phyloP scores from a whole-genome alignment of 2,329 filamentous ascomycete genomes.

The Penicillium sp. region DNA sequence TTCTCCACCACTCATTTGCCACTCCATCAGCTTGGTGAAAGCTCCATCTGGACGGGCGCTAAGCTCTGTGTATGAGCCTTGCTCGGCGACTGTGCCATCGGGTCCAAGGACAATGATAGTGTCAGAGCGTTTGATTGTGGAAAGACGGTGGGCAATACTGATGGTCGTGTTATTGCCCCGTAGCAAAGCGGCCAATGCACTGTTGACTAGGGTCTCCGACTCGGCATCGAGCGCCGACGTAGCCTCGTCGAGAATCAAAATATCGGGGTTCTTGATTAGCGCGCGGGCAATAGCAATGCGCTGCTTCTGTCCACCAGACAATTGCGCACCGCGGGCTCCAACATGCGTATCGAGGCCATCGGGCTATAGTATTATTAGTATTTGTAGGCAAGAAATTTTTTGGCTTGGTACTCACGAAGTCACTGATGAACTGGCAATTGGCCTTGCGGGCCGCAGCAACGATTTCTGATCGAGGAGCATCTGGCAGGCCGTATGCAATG shows the following conservation, averaged over 20 bases:
- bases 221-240: slow-evolving; percentile 95
- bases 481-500: slow-evolving; percentile 85
- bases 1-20: slow-evolving; percentile 91
- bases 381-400: not conserved
- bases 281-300: slow-evolving; percentile 95
- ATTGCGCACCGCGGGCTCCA: slow-evolving; percentile 85
- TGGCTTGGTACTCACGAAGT: slow-evolving; percentile 63
- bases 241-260: slow-evolving; percentile 93
- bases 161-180: slow-evolving; percentile 92
- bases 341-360: slow-evolving; percentile 94
- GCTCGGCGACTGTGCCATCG: slow-evolving; percentile 87
- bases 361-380: slow-evolving; percentile 53
- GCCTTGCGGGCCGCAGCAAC: slow-evolving; percentile 83
- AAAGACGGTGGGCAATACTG: slow-evolving; percentile 92
- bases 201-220: slow-evolving; percentile 93
- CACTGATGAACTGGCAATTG: slow-evolving; percentile 94
- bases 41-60: slow-evolving; percentile 73
- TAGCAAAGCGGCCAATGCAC: slow-evolving; percentile 78
- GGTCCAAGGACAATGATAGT: slow-evolving; percentile 87
- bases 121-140: slow-evolving; percentile 94
- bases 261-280: slow-evolving; percentile 92
- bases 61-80: slow-evolving; percentile 78
- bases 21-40: slow-evolving; percentile 96
- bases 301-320: slow-evolving; percentile 96
- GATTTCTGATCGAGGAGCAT: slow-evolving; percentile 76